These are phyloP conservation scores for Tritrichomonas musculus DNA, from an alignment of 208 protist genomes.

Conservation along the genomic window DNA sequence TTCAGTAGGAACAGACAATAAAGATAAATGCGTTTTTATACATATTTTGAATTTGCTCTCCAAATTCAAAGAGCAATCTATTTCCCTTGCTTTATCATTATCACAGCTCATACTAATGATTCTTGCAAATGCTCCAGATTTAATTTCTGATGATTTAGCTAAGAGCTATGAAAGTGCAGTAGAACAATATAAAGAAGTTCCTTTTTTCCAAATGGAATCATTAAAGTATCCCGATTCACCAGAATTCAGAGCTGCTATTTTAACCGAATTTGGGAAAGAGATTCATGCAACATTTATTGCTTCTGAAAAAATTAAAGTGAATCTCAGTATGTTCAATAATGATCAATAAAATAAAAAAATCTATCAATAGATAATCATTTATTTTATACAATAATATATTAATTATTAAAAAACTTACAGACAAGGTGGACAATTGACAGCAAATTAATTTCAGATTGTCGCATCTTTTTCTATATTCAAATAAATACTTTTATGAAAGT, in stretches of 20 bases:
- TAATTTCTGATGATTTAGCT: neutral
- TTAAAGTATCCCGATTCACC: neutral
- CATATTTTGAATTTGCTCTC: neutral
- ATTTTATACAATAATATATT: too few relatives aligned
- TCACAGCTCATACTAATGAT: neutral
- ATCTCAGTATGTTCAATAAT: too few relatives aligned
- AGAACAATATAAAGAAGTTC: neutral
- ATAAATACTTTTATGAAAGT: too few relatives aligned
- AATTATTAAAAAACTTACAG: too few relatives aligned
- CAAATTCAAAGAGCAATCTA: neutral
- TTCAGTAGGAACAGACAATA: neutral
- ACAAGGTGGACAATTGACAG: too few relatives aligned
- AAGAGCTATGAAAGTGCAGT: neutral
- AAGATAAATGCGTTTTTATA: neutral
- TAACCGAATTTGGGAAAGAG: conserved; percentile 15
- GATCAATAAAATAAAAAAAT: too few relatives aligned
- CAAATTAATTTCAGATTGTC: too few relatives aligned
- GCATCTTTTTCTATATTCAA: too few relatives aligned
- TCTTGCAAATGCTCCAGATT: neutral
- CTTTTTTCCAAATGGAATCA: neutral
- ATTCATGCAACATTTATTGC: conserved; percentile 24
- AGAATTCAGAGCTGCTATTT: neutral
- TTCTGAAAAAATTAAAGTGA: neutral
- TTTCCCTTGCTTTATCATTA: neutral
- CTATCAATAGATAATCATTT: too few relatives aligned